Evolutionary conservation across 306 rosid species (phyloP).

Genomic region (Cucurbita ficifolia): DNA sequence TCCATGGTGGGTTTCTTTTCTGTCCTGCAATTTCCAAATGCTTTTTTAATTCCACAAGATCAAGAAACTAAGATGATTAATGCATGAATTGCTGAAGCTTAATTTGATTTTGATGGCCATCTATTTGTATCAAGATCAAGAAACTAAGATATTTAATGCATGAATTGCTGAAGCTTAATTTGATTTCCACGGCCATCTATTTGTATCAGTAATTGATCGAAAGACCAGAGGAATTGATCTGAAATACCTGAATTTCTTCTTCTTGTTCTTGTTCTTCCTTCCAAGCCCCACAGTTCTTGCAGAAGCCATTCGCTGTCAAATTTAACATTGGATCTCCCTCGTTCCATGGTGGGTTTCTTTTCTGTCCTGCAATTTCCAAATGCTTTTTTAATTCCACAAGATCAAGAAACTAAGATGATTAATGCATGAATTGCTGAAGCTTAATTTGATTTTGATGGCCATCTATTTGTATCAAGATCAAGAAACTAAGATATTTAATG

Average conservation of each 20-base stretch:
- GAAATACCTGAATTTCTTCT: not conserved
- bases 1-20: not conserved
- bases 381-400: not conserved
- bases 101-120: not conserved
- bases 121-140: not conserved
- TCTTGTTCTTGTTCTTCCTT: not conserved
- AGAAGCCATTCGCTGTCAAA: not conserved
- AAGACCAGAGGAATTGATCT: not conserved
- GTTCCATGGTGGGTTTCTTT: not conserved
- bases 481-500: no score
- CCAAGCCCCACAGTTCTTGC: not conserved
- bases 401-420: not conserved
- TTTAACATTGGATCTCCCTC: not conserved
- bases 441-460: not conserved
- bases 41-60: not conserved
- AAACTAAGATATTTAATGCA: no score
- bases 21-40: not conserved
- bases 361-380: not conserved
- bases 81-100: not conserved
- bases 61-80: not conserved
- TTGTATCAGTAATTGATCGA: not conserved
- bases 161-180: no score
- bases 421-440: not conserved
- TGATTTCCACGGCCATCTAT: no score
- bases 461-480: not conserved